phyloP scores from a whole-genome alignment of 2,329 filamentous ascomycete species.

The Botrytis aclada region DNA sequence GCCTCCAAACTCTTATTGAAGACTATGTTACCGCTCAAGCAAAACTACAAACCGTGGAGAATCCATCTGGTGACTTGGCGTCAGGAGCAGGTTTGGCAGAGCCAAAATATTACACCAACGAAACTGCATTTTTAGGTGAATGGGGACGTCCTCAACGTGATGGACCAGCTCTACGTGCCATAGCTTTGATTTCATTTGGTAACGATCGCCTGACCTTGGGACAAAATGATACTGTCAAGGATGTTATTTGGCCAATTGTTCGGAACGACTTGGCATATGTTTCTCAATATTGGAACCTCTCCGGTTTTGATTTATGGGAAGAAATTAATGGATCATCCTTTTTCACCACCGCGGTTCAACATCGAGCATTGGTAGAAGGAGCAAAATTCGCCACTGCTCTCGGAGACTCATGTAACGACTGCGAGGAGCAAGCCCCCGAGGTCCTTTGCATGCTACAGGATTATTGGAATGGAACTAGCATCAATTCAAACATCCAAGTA shows the following conservation, averaged over 20 bases:
- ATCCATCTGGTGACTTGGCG: slow-evolving; percentile 47
- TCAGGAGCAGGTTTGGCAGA: slow-evolving; percentile 58
- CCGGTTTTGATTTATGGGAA: slow-evolving; percentile 77
- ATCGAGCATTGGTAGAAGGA: slow-evolving; percentile 61
- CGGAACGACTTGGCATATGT: slow-evolving; percentile 73
- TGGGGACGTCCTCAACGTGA: slow-evolving; percentile 70
- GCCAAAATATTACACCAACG: slow-evolving; percentile 67
- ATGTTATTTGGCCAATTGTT: slow-evolving; percentile 69
- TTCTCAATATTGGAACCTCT: slow-evolving; percentile 64
- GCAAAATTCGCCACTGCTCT: slow-evolving; percentile 61
- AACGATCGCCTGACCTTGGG: slow-evolving; percentile 68
- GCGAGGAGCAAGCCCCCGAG: slow-evolving; percentile 60
- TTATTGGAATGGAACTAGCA: slow-evolving; percentile 69
- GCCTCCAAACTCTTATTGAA: slow-evolving; percentile 52
- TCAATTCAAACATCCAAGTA: slow-evolving; percentile 65
- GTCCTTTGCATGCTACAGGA: slow-evolving; percentile 69
- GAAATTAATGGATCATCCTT: slow-evolving; percentile 74
- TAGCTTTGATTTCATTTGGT: slow-evolving; percentile 67
- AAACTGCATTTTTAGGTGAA: slow-evolving; percentile 57
- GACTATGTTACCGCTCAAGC: slow-evolving; percentile 68
- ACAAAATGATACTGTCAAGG: slow-evolving; percentile 40
- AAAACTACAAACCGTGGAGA: slow-evolving; percentile 52
- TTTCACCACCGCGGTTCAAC: slow-evolving; percentile 69
- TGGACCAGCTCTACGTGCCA: slow-evolving; percentile 74
- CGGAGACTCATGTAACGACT: slow-evolving; percentile 57